phyloP scores from a whole-genome alignment of 2,329 filamentous ascomycete species.

The Ophiostoma ips region DNA sequence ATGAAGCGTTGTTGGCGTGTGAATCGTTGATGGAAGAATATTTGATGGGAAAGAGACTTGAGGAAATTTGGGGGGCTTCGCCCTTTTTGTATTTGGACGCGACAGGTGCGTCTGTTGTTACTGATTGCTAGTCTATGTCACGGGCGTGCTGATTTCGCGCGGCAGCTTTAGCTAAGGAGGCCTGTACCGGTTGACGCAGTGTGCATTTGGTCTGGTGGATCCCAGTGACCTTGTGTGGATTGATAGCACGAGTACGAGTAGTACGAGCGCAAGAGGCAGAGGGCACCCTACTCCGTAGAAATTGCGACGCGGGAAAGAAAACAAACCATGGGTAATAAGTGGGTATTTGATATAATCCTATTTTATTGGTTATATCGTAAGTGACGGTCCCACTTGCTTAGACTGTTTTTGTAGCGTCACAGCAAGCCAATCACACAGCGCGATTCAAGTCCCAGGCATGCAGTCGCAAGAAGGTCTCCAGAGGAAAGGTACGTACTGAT shows the following conservation, averaged over 20 bases:
- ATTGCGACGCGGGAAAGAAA: neutral
- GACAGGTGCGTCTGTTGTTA: constrained; percentile 33
- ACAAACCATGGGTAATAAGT: neutral
- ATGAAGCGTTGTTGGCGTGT: constrained; percentile 11
- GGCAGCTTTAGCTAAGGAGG: constrained; percentile 5
- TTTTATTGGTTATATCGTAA: neutral
- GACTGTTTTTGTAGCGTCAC: too few species aligned
- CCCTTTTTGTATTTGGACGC: constrained; percentile 49
- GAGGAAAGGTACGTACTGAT: too few species aligned
- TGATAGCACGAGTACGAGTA: neutral
- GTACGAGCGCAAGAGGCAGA: neutral
- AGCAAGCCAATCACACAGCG: too few species aligned
- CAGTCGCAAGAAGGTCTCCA: too few species aligned
- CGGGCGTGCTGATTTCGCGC: constrained; percentile 14
- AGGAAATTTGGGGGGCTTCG: constrained; percentile 32
- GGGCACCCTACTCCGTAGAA: neutral
- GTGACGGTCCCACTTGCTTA: too few species aligned
- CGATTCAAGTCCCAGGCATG: too few species aligned
- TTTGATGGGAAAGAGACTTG: constrained; percentile 27
- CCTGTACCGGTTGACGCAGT: constrained; percentile 7
- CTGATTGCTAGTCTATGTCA: constrained; percentile 32
- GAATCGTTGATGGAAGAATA: constrained; percentile 16
- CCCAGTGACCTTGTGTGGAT: constrained; percentile 1
- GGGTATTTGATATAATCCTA: neutral
- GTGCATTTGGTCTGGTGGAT: constrained; percentile 1